Evolutionary conservation across 2,329 filamentous ascomycete species (phyloP), one percentile per base, ranked within the genome.

Genomic region (Chrysoporthe austroafricana): DNA sequence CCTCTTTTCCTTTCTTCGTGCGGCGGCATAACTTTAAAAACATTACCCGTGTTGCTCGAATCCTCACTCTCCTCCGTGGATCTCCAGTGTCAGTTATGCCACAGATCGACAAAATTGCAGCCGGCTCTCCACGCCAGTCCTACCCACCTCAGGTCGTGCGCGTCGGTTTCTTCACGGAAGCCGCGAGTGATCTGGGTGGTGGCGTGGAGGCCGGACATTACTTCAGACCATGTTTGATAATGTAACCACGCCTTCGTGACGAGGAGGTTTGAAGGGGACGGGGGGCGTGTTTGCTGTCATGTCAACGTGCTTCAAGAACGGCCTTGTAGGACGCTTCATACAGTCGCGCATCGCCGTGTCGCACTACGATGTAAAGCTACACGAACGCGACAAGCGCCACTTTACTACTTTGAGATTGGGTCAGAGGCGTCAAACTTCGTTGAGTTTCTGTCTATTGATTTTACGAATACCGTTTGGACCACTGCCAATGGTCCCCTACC

Each of bases 31-130:
- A 85, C 90, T 86, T 81, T 81, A 70, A 81, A 85, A 83, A 81
- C 83, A 77, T 87, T 87, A 86, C 88, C 90, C 90, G 88, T 92
- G 90, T 94, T 94, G 90, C 91, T 91, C 90, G 86, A 84, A 84
- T 89, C 83, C 82, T 70, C 26, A 61, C 39, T 77, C 58, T 77
- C 73, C 76, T 74, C 79, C 81, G 88, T 85, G 83, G 83, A 85
- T 83, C 71, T 72, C 71, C 71, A 73, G 81, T 80, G 91, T 94
- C 91, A 89, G 87, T 91, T 88, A 86, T 87, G 89, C 88, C 90
- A 86, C 86, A 94, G 91, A 92, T 77, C 70, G 81, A 91, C 82
- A 81, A 91, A 70, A 95, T 95, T 94, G 91, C 91, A 92, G 83
- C 79, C 84, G 80, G 83, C 81, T 84, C 80, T 81, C 78, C 81